phyloP scores from a whole-genome alignment of 257 asterid genomes.

The Jacaranda mimosifolia region DNA sequence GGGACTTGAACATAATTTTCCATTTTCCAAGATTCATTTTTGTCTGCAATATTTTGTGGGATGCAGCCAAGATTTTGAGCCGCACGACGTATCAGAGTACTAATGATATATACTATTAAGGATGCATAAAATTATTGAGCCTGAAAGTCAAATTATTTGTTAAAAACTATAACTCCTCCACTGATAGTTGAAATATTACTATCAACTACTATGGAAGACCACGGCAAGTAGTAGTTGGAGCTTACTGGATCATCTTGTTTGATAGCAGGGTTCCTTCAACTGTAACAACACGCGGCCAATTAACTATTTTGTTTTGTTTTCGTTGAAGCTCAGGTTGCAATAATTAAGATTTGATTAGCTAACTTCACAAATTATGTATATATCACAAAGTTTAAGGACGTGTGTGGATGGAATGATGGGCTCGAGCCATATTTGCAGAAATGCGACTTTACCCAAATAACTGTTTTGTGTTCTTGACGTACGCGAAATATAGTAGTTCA shows the following conservation, averaged over 20 bases:
- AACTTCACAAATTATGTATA: not conserved
- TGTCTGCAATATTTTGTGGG: not conserved
- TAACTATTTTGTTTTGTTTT: not conserved
- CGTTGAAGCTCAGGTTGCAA: not conserved
- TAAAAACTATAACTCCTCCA: not conserved
- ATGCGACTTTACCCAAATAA: not conserved
- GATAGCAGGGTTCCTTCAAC: too few species aligned
- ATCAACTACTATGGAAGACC: not conserved
- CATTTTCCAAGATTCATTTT: constrained; percentile 10
- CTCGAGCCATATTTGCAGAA: not conserved
- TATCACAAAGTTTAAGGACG: not conserved
- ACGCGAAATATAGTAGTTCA: not conserved
- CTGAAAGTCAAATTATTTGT: constrained; percentile 29
- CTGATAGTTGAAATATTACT: constrained; percentile 13
- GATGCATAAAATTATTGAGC: not conserved
- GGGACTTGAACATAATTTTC: constrained; percentile 10
- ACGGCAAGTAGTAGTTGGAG: constrained; percentile 4
- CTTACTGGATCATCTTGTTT: not conserved
- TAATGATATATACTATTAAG: not conserved
- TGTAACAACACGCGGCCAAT: too few species aligned
- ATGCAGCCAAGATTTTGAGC: not conserved
- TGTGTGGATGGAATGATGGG: not conserved
- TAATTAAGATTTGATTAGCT: constrained; percentile 8
- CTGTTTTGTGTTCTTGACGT: not conserved
- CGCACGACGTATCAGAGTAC: not conserved